Evolutionary conservation across 805 yeast genomes (phyloP), one percentile per base, ranked within the genome.

Genomic region (Wickerhamiella spandovensis): DNA sequence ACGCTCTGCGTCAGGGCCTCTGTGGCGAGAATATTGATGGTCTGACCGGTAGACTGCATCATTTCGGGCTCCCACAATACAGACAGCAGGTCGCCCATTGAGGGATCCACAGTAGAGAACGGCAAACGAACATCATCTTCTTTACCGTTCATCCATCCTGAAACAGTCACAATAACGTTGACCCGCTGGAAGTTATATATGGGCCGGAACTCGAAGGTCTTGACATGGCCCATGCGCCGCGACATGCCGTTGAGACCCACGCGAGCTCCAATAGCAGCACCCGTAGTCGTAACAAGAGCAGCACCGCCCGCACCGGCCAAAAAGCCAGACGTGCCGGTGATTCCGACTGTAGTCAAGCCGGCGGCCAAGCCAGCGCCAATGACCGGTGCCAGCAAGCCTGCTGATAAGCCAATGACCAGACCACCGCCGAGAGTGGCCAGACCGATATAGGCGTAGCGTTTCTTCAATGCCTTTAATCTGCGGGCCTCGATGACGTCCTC

Each of bases 341-440:
- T 84, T 30, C 99, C 99, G 21, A 90, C 78, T 0, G 98, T 92
- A 1, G 97, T 82, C 41, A 92, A 71, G 15, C 97, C 99, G 3
- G 97, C 97, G 1, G 97, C 98, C 25, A 92, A 62, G 60, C 99
- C 99, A 1, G 97, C 97, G 47, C 97, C 97, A 60, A 92, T 94
- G 2, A 94, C 95, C 0, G 99, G 99, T 0, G 98, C 98, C 44
- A 92, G 69, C 43, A 92, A 67, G 6, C 99, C 99, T 8, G 95
- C 97, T 53, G 96, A 86, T 18, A 92, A 70, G 1, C 99, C 99
- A 52, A 92, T 77, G 1, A 92, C 95, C 21, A 92, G 70, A 1
- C 95, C 89, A 1, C 99, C 99, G 25, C 97, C 97, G 15, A 89
- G 74, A 7, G 97, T 92, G 0, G 99, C 99, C 46, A 92, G 68